Percentiles rank a stretch among this genome's conserved stretches.
Evolutionary conservation across 805 yeast species (phyloP).

Genomic region (Hanseniaspora nectarophila): DNA sequence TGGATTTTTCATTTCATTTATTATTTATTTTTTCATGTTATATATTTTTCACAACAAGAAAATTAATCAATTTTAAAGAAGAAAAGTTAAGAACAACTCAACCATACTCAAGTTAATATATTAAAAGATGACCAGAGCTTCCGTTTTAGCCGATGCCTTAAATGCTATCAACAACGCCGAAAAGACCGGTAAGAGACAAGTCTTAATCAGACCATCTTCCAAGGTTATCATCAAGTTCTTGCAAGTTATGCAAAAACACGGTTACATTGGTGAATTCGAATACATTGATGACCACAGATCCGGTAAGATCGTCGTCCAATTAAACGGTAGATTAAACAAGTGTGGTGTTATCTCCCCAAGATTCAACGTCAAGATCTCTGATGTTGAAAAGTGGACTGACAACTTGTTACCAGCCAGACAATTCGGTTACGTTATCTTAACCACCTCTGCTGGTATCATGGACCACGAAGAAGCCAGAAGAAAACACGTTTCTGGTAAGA

Average conservation of each 20-base stretch:
- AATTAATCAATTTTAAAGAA: neutral
- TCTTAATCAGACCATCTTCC: slow-evolving; percentile 93
- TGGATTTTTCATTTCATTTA: too few relatives aligned
- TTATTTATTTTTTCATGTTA: too few relatives aligned
- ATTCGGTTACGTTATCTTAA: slow-evolving; percentile 93
- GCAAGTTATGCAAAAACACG: slow-evolving; percentile 95
- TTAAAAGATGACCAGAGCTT: slow-evolving; percentile 81
- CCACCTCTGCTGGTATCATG: slow-evolving; percentile 99
- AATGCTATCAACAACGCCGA: slow-evolving; percentile 98
- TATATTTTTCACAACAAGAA: too few relatives aligned
- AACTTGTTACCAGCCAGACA: slow-evolving; percentile 98
- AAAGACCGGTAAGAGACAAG: slow-evolving; percentile 98
- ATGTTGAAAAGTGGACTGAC: slow-evolving; percentile 96
- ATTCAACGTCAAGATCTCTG: slow-evolving; percentile 90
- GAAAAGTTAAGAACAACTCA: neutral
- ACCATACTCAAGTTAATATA: slow-evolving; percentile 15
- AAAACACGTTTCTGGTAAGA: slow-evolving; percentile 98
- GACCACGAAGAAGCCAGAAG: slow-evolving; percentile 99
- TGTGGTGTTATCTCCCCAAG: slow-evolving; percentile 98
- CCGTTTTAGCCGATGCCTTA: slow-evolving; percentile 97
- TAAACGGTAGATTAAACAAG: slow-evolving; percentile 97
- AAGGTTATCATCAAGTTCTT: slow-evolving; percentile 95
- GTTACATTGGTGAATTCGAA: slow-evolving; percentile 97
- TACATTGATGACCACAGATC: slow-evolving; percentile 98
- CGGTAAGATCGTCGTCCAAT: slow-evolving; percentile 91